Evolutionary conservation across 1,284 basidiomycete genomes (phyloP).

Genomic region (Paramarasmius palmivorus): DNA sequence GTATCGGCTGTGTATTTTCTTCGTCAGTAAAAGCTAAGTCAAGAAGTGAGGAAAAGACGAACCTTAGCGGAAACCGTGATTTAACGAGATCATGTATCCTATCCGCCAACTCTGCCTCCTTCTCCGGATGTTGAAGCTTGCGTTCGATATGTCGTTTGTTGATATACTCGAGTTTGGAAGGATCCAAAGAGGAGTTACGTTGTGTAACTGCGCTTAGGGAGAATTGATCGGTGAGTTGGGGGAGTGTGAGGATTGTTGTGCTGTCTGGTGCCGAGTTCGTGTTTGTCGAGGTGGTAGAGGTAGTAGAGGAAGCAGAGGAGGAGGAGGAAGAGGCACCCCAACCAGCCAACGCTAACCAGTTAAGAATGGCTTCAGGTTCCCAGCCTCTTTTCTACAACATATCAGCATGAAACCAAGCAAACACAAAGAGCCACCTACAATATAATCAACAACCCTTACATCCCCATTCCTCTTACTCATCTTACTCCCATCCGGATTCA

Average conservation of each 20-base stretch:
- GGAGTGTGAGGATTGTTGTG: slow-evolving; percentile 62
- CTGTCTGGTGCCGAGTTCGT: slow-evolving; percentile 55
- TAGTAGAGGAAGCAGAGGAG: slow-evolving; percentile 14
- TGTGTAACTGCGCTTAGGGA: slow-evolving; percentile 73
- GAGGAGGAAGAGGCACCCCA: slow-evolving; percentile 62
- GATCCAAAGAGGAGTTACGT: slow-evolving; percentile 73
- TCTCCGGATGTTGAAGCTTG: slow-evolving; percentile 42
- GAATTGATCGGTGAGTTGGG: slow-evolving; percentile 69
- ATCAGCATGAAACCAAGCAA: slow-evolving; percentile 27
- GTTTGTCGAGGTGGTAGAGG: not conserved
- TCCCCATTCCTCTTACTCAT: slow-evolving; percentile 94
- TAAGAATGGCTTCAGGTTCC: slow-evolving; percentile 88
- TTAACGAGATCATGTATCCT: slow-evolving; percentile 49
- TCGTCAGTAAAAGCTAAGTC: not conserved
- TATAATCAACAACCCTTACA: slow-evolving; percentile 84
- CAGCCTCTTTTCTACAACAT: slow-evolving; percentile 67
- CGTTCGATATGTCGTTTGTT: slow-evolving; percentile 77
- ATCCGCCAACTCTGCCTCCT: slow-evolving; percentile 47
- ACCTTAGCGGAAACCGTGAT: slow-evolving; percentile 43
- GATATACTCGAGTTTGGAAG: slow-evolving; percentile 69
- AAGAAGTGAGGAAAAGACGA: not conserved
- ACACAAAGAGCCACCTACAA: slow-evolving; percentile 47
- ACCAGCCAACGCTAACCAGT: slow-evolving; percentile 92
- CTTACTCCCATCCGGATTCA: slow-evolving; percentile 91
- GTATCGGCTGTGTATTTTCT: slow-evolving; percentile 37